Evolutionary conservation across 1,284 basidiomycete genomes (phyloP), one percentile per base, ranked within the genome.

Genomic region (Puccinia polysora): DNA sequence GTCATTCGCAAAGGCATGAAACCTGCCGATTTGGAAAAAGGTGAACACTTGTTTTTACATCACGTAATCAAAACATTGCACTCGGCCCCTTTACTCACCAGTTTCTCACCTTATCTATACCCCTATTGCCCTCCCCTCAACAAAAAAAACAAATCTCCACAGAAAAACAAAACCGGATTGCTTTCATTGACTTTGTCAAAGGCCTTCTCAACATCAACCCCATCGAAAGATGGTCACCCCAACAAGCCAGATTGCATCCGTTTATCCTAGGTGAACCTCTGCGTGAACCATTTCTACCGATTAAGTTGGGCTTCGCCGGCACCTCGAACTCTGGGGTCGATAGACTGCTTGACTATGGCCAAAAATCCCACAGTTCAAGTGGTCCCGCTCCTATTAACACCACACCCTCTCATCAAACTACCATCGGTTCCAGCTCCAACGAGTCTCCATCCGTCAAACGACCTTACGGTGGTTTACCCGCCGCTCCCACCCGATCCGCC

Each of bases 251-350:
- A 73, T 83, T 90, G 79, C 96, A 98, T 81, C 95, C 95, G 2
- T 99, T 98, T 81, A 97, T 99, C 77, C 96, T 93, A 10, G 94
- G 95, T 70, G 95, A 97, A 81, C 93, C 92, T 80, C 96, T 88
- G 79, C 87, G 86, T 10, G 91, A 90, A 75, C 73, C 73, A 4
- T 69, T 70, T 53, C 38, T 73, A 30, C 73, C 73, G 3, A 63
- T 64, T 12, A 73, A 67, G 34, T 59, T 53, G 34, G 65, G 65
- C 4, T 68, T 50, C 20, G 79, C 80, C 0, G 81, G 79, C 76
- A 78, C 78, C 20, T 80, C 81, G 38, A 77, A 78, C 25, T 59
- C 74, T 25, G 73, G 65, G 8, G 53, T 74, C 68, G 60, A 63
- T 62, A 38, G 38, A 74, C 15, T 20, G n/a, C 38, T 34, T 47